Conservation (phyloP, 805 yeast genomes). For the Millerozyma miso region DNA sequence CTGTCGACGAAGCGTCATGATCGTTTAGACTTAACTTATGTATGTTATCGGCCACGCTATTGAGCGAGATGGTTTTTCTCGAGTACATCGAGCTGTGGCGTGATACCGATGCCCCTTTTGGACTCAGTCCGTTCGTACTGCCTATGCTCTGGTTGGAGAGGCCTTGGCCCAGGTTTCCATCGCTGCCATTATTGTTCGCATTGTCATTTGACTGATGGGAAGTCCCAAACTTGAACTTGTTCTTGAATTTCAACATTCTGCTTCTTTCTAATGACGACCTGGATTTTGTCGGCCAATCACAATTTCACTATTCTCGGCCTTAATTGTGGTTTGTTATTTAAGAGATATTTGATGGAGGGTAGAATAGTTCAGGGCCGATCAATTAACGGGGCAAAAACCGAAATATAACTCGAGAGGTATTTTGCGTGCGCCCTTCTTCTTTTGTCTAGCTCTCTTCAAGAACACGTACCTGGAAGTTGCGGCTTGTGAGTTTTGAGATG, state of each 20-base stretch:
- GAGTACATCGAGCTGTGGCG: conserved; percentile 23
- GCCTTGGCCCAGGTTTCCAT: neutral
- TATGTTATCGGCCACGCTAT: conserved; percentile 19
- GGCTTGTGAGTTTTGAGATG: no score
- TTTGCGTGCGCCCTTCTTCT: no score
- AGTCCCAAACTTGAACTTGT: conserved; percentile 30
- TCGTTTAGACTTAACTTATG: conserved; percentile 14
- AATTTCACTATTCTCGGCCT: no score
- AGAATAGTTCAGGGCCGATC: no score
- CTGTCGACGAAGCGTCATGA: conserved; percentile 3
- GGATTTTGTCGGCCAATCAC: neutral
- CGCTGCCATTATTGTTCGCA: conserved; percentile 6
- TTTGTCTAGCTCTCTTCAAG: no score
- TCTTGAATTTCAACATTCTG: conserved; percentile 28
- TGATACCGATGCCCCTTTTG: conserved; percentile 1
- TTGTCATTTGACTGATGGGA: conserved; percentile 12
- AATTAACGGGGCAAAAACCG: no score
- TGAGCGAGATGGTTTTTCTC: conserved; percentile 19
- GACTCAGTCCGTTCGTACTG: neutral
- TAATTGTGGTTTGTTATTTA: no score
- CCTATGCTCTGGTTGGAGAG: neutral
- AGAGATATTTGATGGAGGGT: no score
- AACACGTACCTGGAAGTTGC: no score
- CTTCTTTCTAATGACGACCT: neutral
- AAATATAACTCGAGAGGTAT: no score